Evolutionary conservation across 352 stramenopile species (phyloP).

Genomic region (Peronosclerospora sorghi): DNA sequence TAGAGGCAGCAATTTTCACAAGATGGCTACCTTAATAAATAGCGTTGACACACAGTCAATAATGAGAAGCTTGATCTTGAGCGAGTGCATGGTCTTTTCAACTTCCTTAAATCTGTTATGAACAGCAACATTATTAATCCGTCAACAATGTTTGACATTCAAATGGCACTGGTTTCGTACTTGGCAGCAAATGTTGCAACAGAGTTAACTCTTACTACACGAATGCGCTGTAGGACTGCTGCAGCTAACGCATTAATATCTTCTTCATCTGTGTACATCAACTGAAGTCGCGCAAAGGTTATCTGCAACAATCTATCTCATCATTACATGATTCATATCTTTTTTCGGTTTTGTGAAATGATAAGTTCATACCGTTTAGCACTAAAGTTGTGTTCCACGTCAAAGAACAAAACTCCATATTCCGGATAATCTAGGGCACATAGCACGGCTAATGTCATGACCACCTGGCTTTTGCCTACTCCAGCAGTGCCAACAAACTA

Average conservation of each 20-base stretch:
- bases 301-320: conserved; percentile 37
- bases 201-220: conserved; percentile 28
- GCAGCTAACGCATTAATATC: conserved; percentile 15
- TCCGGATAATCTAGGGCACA: conserved; percentile 57
- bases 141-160: not conserved
- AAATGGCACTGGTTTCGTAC: conserved; percentile 15
- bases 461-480: conserved; percentile 68
- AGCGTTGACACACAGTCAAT: conserved; percentile 63
- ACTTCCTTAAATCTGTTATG: conserved; percentile 43
- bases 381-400: conserved; percentile 65
- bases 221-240: conserved; percentile 30
- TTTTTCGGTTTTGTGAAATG: not conserved
- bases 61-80: conserved; percentile 51
- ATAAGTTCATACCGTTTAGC: conserved; percentile 35
- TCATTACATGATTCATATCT: not conserved
- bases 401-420: conserved; percentile 49
- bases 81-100: conserved; percentile 29
- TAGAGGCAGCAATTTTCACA: not conserved
- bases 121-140: not conserved
- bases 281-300: conserved; percentile 20
- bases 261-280: conserved; percentile 7
- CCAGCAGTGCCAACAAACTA: conserved; percentile 59
- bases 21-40: conserved; percentile 37
- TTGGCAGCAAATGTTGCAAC: conserved; percentile 30
- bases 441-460: conserved; percentile 62